A percentile compares a stretch with the other conserved stretches of the same genome.
phyloP scores from a whole-genome alignment of 2,329 filamentous ascomycete species.

The Penicillium palitans region DNA sequence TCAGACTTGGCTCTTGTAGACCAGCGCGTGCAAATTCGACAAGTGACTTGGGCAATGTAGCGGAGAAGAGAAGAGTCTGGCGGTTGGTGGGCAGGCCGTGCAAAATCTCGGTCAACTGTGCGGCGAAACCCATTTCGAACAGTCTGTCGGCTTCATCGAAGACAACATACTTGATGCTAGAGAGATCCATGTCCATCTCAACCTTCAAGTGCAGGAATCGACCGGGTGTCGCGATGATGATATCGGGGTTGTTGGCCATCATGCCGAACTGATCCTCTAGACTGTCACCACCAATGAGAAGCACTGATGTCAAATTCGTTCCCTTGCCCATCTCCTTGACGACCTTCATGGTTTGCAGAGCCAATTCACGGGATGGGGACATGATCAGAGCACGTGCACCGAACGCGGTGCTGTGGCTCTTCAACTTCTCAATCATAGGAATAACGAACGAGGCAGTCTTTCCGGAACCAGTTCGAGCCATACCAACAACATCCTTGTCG shows the following conservation, averaged over 20 bases:
- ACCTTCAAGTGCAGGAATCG: slow-evolving; percentile 96
- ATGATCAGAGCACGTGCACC: slow-evolving; percentile 84
- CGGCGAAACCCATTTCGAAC: slow-evolving; percentile 98
- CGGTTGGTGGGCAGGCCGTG: slow-evolving; percentile 79
- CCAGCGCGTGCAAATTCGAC: slow-evolving; percentile 96
- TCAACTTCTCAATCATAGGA: slow-evolving; percentile 94
- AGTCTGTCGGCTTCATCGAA: slow-evolving; percentile 97
- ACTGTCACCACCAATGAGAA: slow-evolving; percentile 92
- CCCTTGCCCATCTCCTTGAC: slow-evolving; percentile 91
- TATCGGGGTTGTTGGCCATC: slow-evolving; percentile 94
- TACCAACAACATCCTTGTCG: slow-evolving; percentile 93
- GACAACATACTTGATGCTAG: slow-evolving; percentile 87
- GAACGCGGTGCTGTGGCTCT: slow-evolving; percentile 80
- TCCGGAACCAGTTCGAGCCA: slow-evolving; percentile 97
- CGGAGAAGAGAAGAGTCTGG: slow-evolving; percentile 92
- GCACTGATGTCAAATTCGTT: slow-evolving; percentile 84
- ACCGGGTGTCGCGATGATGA: slow-evolving; percentile 94
- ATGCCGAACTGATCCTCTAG: slow-evolving; percentile 91
- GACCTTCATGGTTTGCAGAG: slow-evolving; percentile 91
- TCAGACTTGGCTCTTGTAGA: slow-evolving; percentile 84
- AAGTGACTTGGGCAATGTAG: slow-evolving; percentile 87
- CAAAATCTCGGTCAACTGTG: slow-evolving; percentile 89
- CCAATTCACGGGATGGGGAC: slow-evolving; percentile 90
- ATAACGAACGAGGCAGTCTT: slow-evolving; percentile 99
- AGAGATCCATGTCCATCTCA: slow-evolving; percentile 91